phyloP scores from a whole-genome alignment of 179 eudicot genomes.

The Patellifolia procumbens region DNA sequence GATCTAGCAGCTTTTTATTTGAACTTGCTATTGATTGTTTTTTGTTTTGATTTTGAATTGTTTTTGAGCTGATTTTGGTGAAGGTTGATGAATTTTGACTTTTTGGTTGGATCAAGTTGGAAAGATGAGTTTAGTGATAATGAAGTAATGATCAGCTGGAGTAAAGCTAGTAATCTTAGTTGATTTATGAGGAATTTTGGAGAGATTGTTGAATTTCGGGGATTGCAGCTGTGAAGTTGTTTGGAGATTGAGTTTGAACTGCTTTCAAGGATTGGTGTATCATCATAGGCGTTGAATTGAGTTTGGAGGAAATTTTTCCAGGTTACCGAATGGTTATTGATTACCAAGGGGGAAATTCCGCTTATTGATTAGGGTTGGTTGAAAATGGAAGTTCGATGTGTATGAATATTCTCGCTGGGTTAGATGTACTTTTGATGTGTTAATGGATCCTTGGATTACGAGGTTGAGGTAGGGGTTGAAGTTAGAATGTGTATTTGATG shows the following conservation, averaged over 20 bases:
- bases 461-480: background rate
- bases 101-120: constrained; percentile 25
- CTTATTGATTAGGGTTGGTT: background rate
- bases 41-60: background rate
- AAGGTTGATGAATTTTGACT: constrained; percentile 18
- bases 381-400: background rate
- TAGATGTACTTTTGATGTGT: no score
- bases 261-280: background rate
- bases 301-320: background rate
- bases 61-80: background rate
- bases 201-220: background rate
- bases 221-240: background rate
- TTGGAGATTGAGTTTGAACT: constrained; percentile 8
- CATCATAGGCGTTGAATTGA: background rate
- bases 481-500: background rate
- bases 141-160: background rate
- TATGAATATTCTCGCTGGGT: background rate
- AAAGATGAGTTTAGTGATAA: background rate
- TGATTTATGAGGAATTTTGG: background rate
- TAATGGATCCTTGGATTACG: background rate
- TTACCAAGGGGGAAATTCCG: background rate
- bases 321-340: background rate
- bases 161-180: background rate
- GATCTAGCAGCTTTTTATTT: no score
- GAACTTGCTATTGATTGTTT: background rate